Percentiles rank a stretch among this genome's conserved stretches.
phyloP scores from a whole-genome alignment of 176 grass and related monocot species.

The Aegilops tauschii region DNA sequence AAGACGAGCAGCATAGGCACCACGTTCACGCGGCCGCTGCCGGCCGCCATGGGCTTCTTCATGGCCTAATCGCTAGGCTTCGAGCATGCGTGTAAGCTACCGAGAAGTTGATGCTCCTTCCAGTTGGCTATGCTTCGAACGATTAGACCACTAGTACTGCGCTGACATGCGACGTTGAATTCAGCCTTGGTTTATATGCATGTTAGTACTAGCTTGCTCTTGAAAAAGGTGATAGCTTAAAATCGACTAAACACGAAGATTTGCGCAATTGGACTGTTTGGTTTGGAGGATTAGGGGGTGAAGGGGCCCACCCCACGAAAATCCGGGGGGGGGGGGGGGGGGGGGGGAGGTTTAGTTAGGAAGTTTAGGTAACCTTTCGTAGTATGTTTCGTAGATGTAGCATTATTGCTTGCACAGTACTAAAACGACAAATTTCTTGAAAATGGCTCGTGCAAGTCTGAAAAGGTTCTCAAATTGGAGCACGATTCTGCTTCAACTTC shows the following conservation, averaged over 20 bases:
- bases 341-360: no score
- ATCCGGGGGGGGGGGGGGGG: no score
- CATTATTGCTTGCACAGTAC: no score
- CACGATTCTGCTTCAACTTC: neutral
- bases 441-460: neutral
- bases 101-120: neutral
- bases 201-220: neutral
- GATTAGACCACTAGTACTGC: neutral
- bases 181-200: neutral
- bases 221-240: neutral
- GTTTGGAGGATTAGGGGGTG: no score
- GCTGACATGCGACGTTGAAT: neutral
- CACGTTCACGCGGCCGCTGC: neutral
- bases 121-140: neutral
- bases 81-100: neutral
- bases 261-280: no score
- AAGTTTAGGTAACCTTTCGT: no score
- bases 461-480: neutral
- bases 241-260: no score
- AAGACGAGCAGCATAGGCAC: neutral
- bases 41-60: neutral
- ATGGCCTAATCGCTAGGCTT: neutral
- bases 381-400: no score
- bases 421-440: neutral
- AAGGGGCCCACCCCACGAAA: no score